A percentile compares a stretch with the other conserved stretches of the same genome.
Conservation (phyloP, 2,329 filamentous ascomycete species). For the Colletotrichum gigasporum region DNA sequence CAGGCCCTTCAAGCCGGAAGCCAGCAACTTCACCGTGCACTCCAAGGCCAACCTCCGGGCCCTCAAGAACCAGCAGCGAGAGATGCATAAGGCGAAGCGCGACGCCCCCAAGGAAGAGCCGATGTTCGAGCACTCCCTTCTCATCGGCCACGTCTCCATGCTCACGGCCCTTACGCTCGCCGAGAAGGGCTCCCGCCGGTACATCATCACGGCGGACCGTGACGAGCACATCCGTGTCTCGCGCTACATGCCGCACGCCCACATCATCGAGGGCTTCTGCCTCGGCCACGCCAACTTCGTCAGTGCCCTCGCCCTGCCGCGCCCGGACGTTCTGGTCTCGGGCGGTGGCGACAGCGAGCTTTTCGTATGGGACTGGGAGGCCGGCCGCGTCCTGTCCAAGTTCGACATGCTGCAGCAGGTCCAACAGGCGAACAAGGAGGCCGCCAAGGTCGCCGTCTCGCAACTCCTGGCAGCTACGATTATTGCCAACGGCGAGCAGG, state of each 20-base stretch:
- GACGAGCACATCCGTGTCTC: conserved; percentile 88
- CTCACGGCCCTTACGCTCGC: conserved; percentile 78
- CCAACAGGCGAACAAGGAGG: conserved; percentile 39
- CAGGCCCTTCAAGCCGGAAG: conserved; percentile 57
- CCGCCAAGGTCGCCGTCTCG: conserved; percentile 58
- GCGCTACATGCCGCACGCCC: conserved; percentile 80
- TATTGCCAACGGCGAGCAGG: conserved; percentile 23
- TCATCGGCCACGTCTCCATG: conserved; percentile 95
- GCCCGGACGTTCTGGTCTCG: conserved; percentile 76
- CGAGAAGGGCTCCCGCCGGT: conserved; percentile 51
- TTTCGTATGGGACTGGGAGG: conserved; percentile 84
- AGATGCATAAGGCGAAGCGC: conserved; percentile 35
- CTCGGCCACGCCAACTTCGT: conserved; percentile 90
- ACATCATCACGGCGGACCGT: conserved; percentile 66
- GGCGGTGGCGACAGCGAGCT: conserved; percentile 86
- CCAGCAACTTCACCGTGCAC: conserved; percentile 70
- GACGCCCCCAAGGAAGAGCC: conserved; percentile 47
- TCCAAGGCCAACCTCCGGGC: conserved; percentile 70
- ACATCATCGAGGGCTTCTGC: conserved; percentile 90
- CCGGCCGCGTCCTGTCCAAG: conserved; percentile 61
- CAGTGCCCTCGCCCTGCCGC: conserved; percentile 75
- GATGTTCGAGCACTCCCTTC: conserved; percentile 77
- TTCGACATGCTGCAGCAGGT: conserved; percentile 58
- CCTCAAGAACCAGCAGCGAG: conserved; percentile 63
- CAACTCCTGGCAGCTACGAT: conserved; percentile 46